Evolutionary conservation across 148 eudicot species (phyloP).

Genomic region (Fagopyrum esculentum): DNA sequence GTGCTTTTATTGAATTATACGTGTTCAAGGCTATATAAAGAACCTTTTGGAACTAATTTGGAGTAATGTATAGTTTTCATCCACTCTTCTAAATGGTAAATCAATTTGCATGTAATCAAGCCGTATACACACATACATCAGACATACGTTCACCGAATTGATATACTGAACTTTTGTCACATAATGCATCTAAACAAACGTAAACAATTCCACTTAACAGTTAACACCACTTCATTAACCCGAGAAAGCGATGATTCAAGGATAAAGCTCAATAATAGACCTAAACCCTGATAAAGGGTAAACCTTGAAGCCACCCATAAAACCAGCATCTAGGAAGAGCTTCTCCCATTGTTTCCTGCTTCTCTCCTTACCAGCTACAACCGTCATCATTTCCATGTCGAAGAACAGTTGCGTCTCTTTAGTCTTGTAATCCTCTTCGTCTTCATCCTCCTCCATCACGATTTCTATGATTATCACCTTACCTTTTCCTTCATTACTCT

Average conservation of each 20-base stretch:
- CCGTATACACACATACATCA: too few relatives aligned
- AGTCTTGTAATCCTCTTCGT: neutral
- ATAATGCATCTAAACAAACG: too few relatives aligned
- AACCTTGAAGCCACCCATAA: conserved; percentile 12
- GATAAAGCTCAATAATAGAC: conserved; percentile 20
- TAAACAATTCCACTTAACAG: too few relatives aligned
- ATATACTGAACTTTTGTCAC: too few relatives aligned
- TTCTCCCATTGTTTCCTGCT: conserved; percentile 19
- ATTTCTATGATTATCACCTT: conserved; percentile 15
- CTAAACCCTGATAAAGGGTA: conserved; percentile 7
- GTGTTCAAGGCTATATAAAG: too few relatives aligned
- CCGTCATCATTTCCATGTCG: conserved; percentile 8
- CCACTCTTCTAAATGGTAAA: too few relatives aligned
- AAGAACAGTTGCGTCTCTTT: conserved; percentile 9
- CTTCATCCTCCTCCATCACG: neutral
- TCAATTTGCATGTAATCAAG: too few relatives aligned
- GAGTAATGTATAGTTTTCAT: too few relatives aligned
- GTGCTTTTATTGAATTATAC: too few relatives aligned
- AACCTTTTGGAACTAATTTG: too few relatives aligned
- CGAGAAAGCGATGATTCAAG: neutral
- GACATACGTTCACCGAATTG: too few relatives aligned
- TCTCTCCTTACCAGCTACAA: conserved; percentile 17
- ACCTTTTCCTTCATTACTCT: neutral
- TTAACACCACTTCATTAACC: neutral
- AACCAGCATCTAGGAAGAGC: conserved; percentile 19